Evolutionary conservation across 306 rosid genomes (phyloP).

Genomic region (Adenanthera pavonina): DNA sequence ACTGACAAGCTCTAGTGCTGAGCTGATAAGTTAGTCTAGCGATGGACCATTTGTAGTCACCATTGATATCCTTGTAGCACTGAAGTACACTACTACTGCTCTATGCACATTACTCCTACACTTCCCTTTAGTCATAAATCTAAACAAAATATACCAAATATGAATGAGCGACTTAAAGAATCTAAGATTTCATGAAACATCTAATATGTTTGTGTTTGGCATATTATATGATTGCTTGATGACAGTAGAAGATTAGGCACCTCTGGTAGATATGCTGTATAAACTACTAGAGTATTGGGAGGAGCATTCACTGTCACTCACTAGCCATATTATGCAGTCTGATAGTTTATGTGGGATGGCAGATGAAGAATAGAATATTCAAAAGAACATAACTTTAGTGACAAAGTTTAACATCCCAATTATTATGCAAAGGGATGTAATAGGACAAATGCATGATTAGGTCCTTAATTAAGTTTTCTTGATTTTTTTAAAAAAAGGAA

Average conservation of each 20-base stretch:
- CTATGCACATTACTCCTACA: not conserved
- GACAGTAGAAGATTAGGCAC: not conserved
- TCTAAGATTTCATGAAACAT: not conserved
- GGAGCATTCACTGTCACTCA: constrained; percentile 31
- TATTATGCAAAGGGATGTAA: no score
- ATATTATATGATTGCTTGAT: not conserved
- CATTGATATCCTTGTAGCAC: not conserved
- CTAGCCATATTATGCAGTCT: constrained; percentile 26
- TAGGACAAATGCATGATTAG: no score
- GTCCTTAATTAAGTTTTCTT: no score
- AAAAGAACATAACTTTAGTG: no score
- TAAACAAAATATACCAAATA: not conserved
- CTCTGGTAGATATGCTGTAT: constrained; percentile 35
- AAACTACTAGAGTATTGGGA: constrained; percentile 34
- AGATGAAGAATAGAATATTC: no score
- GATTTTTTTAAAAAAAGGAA: not conserved
- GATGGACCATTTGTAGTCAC: not conserved
- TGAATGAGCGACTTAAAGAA: not conserved
- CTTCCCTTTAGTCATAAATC: not conserved
- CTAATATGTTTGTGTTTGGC: not conserved
- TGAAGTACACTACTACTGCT: not conserved
- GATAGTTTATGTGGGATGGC: constrained; percentile 15
- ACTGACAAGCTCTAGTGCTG: not conserved
- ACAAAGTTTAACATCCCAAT: no score
- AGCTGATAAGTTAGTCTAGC: not conserved